A percentile compares a stretch with the other conserved stretches of the same genome.
Conservation (phyloP, 768 basidiomycete species). For the Lentinula sp. region DNA sequence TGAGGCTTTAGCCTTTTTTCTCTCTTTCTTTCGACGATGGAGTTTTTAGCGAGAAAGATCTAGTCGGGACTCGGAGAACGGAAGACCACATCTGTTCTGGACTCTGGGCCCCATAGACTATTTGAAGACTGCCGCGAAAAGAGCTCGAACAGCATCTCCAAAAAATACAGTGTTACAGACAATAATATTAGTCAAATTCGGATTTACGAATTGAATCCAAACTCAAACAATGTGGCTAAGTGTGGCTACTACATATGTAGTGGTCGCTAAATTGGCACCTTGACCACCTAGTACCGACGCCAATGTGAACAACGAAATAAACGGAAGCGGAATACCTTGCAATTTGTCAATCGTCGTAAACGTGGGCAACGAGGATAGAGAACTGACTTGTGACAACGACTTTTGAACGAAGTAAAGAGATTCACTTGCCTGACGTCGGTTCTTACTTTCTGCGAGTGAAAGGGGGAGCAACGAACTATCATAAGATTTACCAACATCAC, state of each 20-base stretch:
- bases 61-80: not conserved
- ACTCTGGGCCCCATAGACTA: not conserved
- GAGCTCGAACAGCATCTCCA: not conserved
- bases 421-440: not conserved
- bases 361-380: not conserved
- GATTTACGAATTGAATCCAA: not conserved
- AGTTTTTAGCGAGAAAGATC: not conserved
- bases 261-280: no score
- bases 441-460: not conserved
- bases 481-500: not conserved
- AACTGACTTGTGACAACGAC: not conserved
- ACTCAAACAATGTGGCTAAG: no score
- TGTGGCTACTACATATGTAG: no score
- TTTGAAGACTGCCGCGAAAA: not conserved
- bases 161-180: not conserved
- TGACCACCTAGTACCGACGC: not conserved
- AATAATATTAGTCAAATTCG: not conserved
- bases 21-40: not conserved
- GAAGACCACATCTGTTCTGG: not conserved
- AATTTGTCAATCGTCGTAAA: not conserved
- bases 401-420: not conserved
- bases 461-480: constrained; percentile 1
- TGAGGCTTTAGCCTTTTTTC: not conserved
- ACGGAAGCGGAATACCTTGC: not conserved
- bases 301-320: not conserved